Percentiles rank a stretch among this genome's conserved stretches.
phyloP scores from a whole-genome alignment of 179 eudicot species.

The Beta macrorhiza region DNA sequence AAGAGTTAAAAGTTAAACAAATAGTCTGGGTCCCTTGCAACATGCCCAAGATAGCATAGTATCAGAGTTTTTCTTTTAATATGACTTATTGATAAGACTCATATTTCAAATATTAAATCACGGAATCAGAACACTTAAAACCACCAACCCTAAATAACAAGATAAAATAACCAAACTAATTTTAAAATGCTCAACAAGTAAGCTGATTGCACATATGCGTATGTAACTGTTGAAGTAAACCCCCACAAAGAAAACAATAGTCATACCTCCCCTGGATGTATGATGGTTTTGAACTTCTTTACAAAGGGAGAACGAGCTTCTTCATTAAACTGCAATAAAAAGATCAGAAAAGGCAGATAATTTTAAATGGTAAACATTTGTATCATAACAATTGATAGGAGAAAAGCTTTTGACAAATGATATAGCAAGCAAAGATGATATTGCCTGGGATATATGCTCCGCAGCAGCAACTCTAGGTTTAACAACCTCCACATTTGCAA shows the following conservation, averaged over 20 bases:
- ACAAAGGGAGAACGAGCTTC: conserved; percentile 97
- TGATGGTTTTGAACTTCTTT: conserved; percentile 83
- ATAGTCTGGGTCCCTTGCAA: not conserved
- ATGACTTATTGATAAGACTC: not conserved
- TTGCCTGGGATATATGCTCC: conserved; percentile 91
- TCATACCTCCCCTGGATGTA: conserved; percentile 97
- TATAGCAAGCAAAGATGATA: not conserved
- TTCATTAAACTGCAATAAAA: conserved; percentile 77
- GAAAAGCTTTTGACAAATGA: not conserved
- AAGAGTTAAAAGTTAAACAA: not conserved
- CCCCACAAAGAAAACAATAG: conserved; percentile 1
- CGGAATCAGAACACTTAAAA: not conserved
- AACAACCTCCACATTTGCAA: conserved; percentile 90
- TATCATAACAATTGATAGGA: not conserved
- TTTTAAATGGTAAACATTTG: not conserved
- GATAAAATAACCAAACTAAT: not conserved
- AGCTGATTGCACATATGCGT: not conserved
- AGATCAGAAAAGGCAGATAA: conserved; percentile 1
- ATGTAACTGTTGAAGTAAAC: not conserved
- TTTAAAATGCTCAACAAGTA: not conserved
- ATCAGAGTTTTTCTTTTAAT: not conserved
- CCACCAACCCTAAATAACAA: not conserved
- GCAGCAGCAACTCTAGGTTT: conserved; percentile 98
- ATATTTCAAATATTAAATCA: not conserved
- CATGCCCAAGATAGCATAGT: not conserved